Base-by-base conservation (phyloP, 129 eudicot species). In the Silybum marianum region DNA sequence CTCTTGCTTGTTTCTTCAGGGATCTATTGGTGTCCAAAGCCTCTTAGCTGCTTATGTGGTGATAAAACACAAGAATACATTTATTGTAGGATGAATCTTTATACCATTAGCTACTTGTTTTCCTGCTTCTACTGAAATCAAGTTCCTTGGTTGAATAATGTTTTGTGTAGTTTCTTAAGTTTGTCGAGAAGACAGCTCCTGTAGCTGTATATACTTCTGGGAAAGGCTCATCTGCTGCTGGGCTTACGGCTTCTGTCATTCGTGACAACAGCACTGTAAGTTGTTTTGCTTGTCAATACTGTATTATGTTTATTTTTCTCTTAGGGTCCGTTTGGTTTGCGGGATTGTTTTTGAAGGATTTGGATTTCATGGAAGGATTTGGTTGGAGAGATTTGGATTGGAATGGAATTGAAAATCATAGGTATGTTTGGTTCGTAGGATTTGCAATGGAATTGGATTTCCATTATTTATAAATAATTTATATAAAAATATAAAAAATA, bases 161-260 rank as follows among this genome's bases (percentile, higher is more conserved):
- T 28, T 12, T 9, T 68, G 24, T 91, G 89, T 38, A 96, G 99
- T 96, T 96, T 87, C 97, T 96, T 36, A 96, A 96, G 83, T 96
- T 96, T 81, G 99, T 96, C 3, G 99, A 96, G 89, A 96, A 96
- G 95, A 96, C 99, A 0, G 99, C 99, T 80, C 99, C 99, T 48
- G 81, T 96, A 77, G 98, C 99, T 10, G 92, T 96, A 25, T 96
- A 96, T 89, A 96, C 99, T 77, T 96, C 99, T 25, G 99, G 99
- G 23, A 96, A 96, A 89, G 99, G 99, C 14, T 96, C 99, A 72
- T 96, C 99, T 77, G 99, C 99, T 72, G 99, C 99, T 75, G 99
- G 98, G 85, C 96, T 96, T 76, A 96, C 99, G 14, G 99, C 99
- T 78, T 96, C 99, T 77, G 99, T 96, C 14, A 93, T 96, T 69